Conservation (phyloP, 306 rosid species). For the Sesbania bispinosa region DNA sequence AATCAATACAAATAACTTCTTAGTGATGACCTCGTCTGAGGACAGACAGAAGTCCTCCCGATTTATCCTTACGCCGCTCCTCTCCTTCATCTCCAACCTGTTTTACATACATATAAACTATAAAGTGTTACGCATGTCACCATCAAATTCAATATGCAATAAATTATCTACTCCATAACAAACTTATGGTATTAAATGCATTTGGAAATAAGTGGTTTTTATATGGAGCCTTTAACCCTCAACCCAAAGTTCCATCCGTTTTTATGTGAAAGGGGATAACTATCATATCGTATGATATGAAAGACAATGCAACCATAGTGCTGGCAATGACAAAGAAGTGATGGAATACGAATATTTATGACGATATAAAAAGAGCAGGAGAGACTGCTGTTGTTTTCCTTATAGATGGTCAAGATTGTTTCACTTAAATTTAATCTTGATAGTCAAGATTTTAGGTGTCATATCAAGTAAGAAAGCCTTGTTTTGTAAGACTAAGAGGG, state of each 20-base stretch:
- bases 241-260: too few relatives aligned
- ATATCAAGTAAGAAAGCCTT: too few relatives aligned
- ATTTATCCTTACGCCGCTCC: slow-evolving; percentile 53
- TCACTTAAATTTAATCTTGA: too few relatives aligned
- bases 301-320: neutral
- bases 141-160: neutral
- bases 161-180: neutral
- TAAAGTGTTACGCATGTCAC: neutral
- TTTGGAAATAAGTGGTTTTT: neutral
- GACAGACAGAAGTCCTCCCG: slow-evolving; percentile 63
- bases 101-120: neutral
- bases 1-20: slow-evolving; percentile 6
- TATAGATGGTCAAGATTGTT: too few relatives aligned
- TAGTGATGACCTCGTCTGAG: slow-evolving; percentile 72
- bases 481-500: too few relatives aligned
- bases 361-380: too few relatives aligned
- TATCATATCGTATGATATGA: neutral
- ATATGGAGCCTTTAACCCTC: too few relatives aligned
- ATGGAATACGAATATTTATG: too few relatives aligned
- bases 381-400: too few relatives aligned
- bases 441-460: too few relatives aligned
- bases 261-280: neutral
- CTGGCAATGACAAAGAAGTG: too few relatives aligned
- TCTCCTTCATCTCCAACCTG: slow-evolving; percentile 79
- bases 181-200: neutral